Evolutionary conservation across 1,284 basidiomycete species (phyloP), one percentile per base, ranked within the genome.

Genomic region (Malassezia arunalokei): DNA sequence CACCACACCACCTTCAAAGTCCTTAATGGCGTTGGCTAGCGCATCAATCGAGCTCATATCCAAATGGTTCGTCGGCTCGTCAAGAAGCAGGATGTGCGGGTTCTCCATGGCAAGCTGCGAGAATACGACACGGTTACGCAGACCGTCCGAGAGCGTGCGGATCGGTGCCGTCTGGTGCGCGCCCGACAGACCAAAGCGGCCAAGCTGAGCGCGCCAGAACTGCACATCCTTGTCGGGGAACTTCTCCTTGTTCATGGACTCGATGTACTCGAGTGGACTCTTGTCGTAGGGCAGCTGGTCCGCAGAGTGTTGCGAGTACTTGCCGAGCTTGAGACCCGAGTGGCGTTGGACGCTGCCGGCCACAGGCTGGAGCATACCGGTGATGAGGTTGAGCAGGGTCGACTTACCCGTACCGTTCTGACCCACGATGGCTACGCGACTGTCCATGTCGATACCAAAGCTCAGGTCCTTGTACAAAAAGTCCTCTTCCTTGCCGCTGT

Each of bases 401-500:
- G 92, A 96, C 75, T 98, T 98, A 58, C 92, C 92, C 31, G 92
- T 85, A 67, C 92, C 92, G 77, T 99, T 99, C 62, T 91, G 89
- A 55, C 94, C 92, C 63, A 98, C 88, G 71, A 98, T 96, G 65
- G 92, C 92, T 46, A 98, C 79, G 58, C 88, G 85, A 29, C 86
- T 88, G 76, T 92, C 89, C 88, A 92, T 92, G 75, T 71, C 69
- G 40, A 73, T 67, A 84, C 91, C 92, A 70, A 96, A 89, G 42
- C 83, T 86, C 45, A 98, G 79, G 57, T 84, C 79, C 75, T 86
- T 66, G 77, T 96, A 96, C 30, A 96, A 78, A 73, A 83, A 91
- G 68, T 96, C 86, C 75, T 84, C 76, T 75, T 82, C 83, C 77
- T 83, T 82, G 44, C 90, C 88, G 12, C 86, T 87, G 77, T 96